These are phyloP conservation scores for Pseudogymnoascus sp. DNA, from an alignment of 2,329 filamentous ascomycete genomes.

Conservation along the genomic window DNA sequence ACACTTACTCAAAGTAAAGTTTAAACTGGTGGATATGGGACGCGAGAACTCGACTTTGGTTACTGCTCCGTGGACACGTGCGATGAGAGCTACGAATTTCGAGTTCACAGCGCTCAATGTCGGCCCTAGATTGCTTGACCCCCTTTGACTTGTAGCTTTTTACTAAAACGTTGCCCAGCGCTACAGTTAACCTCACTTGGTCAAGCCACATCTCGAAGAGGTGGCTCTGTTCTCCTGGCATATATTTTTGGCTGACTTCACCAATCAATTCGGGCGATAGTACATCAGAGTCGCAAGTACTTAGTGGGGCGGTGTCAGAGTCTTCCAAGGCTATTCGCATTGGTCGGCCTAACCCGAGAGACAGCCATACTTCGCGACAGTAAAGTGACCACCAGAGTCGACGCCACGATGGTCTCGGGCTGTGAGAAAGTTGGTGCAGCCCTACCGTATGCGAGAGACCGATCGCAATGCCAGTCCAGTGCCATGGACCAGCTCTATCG, in stretches of 20 bases:
- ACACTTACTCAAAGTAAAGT: constrained; percentile 14
- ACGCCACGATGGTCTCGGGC: constrained; percentile 26
- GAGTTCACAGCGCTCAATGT: constrained; percentile 12
- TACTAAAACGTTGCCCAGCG: constrained; percentile 12
- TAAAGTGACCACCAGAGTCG: constrained; percentile 35
- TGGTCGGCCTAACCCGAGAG: constrained; percentile 32
- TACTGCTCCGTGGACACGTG: constrained; percentile 11
- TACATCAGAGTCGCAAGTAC: neutral
- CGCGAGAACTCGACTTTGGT: constrained; percentile 6
- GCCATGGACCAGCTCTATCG: constrained; percentile 35
- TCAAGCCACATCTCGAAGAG: constrained; percentile 12
- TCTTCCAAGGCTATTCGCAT: constrained; percentile 32
- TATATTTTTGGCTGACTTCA: neutral
- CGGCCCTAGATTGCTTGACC: constrained; percentile 10
- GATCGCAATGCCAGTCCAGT: constrained; percentile 38
- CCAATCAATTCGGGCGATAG: neutral
- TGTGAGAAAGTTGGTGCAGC: constrained; percentile 27
- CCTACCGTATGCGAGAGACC: constrained; percentile 35
- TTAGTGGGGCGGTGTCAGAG: constrained; percentile 28
- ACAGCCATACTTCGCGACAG: constrained; percentile 33
- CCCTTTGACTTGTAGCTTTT: constrained; percentile 14
- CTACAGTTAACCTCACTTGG: constrained; percentile 11
- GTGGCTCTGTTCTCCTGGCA: neutral
- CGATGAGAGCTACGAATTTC: constrained; percentile 12
- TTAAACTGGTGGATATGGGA: constrained; percentile 14